Evolutionary conservation across 164 flowering plant species (phyloP).

Genomic region (Liquidambar formosana): DNA sequence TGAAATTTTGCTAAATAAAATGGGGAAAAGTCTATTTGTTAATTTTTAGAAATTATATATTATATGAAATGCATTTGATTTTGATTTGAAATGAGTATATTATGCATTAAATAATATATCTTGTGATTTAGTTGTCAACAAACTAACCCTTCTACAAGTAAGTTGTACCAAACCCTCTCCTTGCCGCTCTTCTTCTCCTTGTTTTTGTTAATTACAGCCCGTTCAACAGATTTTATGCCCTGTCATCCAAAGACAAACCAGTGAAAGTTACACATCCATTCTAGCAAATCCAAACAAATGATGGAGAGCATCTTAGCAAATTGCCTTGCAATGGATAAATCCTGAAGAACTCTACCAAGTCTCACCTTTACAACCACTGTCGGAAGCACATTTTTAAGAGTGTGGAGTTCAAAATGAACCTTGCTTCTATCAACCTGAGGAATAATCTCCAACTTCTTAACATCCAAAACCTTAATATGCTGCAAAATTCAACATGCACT

Average conservation of each 20-base stretch:
- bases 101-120: too few species aligned
- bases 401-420: conserved; percentile 64
- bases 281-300: not conserved
- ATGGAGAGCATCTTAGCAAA: not conserved
- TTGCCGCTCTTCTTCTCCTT: conserved; percentile 15
- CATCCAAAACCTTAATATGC: conserved; percentile 57
- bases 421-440: conserved; percentile 51
- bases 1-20: too few species aligned
- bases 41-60: too few species aligned
- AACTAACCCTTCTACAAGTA: conserved; percentile 92
- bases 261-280: not conserved
- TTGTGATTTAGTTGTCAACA: too few species aligned
- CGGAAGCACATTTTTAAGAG: conserved; percentile 57
- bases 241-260: conserved; percentile 30
- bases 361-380: conserved; percentile 77
- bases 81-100: too few species aligned
- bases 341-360: not conserved
- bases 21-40: too few species aligned
- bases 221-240: conserved; percentile 83
- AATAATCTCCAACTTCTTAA: conserved; percentile 49
- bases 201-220: conserved; percentile 60
- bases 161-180: conserved; percentile 30
- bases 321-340: not conserved
- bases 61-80: too few species aligned
- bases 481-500: conserved; percentile 29